Base-by-base conservation (phyloP, 2,329 filamentous ascomycete genomes). In the Beauveria sp. region DNA sequence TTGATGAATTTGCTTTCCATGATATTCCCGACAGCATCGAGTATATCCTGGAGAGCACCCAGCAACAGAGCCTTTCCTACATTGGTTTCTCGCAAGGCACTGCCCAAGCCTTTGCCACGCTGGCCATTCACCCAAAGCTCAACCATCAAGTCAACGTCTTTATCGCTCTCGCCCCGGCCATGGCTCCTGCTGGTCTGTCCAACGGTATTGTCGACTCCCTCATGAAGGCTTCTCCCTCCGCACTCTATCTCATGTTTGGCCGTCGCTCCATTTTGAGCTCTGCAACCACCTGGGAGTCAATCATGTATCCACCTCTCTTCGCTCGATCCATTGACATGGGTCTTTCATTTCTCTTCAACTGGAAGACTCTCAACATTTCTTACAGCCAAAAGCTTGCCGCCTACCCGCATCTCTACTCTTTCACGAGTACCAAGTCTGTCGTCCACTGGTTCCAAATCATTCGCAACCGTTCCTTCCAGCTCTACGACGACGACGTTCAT, bases 401-500 rank as follows among this genome's bases (percentile, higher is more conserved):
- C 1, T 99, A 99, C 71, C 89, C 93, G 10, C 94, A 99, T 76
- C 78, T 99, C 0, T 99, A 96, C 77, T 97, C 92, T 0, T 97
- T 93, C 72, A 97, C 93, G 0, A 96, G 91, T 72, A 96, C 92
- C 61, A 99, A 99, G 76, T 92, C 88, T 22, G 92, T 99, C 9
- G 94, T 99, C 0, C 94, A 99, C 72, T 99, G 94, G 94, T 99
- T 99, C 73, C 94, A 99, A 72, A 97, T 99, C 71, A 99, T 99
- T 68, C 88, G 94, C 65, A 97, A 93, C 69, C 90, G 91, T 68
- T 92, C 86, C 28, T 97, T 99, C 73, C 94, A 99, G 74, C 97
- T 99, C 90, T 97, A 92, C 73, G 94, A 99, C 71, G 94, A 99
- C 71, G 93, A 97, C 68, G 84, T 94, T 1, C 89, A 92, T 61